A percentile compares a stretch with the other conserved stretches of the same genome.
These are phyloP conservation scores for Diaporthe vaccinii DNA, from an alignment of 2,329 filamentous ascomycete genomes.

Conservation along the genomic window DNA sequence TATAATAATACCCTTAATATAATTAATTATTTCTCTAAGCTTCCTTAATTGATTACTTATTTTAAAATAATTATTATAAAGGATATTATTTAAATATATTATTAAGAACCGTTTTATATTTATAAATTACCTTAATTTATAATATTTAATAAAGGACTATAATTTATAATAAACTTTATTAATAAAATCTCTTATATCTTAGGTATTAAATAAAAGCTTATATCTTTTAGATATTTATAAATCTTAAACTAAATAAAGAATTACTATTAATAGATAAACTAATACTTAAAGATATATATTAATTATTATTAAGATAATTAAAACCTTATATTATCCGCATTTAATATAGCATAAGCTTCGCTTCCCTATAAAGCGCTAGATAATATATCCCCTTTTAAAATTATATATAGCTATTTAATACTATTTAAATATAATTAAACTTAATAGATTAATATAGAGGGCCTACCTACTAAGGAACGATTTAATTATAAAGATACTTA, in stretches of 20 bases:
- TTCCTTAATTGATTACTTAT: too few species aligned
- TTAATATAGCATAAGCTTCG: neutral
- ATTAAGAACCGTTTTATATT: neutral
- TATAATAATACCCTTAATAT: neutral
- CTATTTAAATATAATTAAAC: neutral
- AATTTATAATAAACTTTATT: constrained; percentile 8
- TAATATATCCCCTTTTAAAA: neutral
- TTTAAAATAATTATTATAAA: neutral
- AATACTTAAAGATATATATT: neutral
- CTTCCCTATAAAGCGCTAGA: neutral
- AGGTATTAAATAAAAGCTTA: neutral
- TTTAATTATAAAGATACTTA: neutral
- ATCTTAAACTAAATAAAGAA: neutral
- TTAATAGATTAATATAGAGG: neutral
- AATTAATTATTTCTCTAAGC: too few species aligned
- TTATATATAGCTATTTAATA: neutral
- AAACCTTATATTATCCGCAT: neutral
- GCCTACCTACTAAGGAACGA: neutral
- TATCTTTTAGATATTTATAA: neutral
- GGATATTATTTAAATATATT: neutral
- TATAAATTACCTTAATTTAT: neutral
- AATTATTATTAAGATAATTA: constrained; percentile 3
- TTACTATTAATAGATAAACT: neutral
- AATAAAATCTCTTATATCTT: neutral
- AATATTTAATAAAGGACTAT: neutral